These are phyloP conservation scores for Apiospora arundinis DNA, from an alignment of 2,329 filamentous ascomycete species.

Conservation along the genomic window DNA sequence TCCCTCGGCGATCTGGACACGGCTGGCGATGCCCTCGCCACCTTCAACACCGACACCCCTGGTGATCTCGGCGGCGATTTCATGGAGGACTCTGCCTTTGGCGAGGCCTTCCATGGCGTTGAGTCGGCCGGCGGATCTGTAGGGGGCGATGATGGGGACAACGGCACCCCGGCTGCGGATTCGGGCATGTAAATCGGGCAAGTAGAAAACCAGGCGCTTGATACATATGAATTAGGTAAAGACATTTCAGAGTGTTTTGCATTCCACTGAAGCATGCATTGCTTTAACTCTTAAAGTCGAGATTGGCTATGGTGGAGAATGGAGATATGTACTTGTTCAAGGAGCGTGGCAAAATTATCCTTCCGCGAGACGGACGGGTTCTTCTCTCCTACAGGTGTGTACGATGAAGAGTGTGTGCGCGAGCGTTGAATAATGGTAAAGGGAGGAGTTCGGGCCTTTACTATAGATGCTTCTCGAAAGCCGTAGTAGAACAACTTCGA, in stretches of 20 bases:
- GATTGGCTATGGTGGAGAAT: not conserved
- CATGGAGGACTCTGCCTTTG: slow-evolving; percentile 80
- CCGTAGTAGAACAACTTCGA: slow-evolving; percentile 5
- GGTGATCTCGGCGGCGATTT: slow-evolving; percentile 61
- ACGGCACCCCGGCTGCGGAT: slow-evolving; percentile 36
- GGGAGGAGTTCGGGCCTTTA: not conserved
- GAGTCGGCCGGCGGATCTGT: slow-evolving; percentile 36
- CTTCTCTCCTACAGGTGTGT: not conserved
- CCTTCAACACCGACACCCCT: slow-evolving; percentile 62
- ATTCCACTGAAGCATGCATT: not conserved
- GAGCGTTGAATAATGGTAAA: slow-evolving; percentile 8
- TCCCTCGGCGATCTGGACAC: slow-evolving; percentile 71
- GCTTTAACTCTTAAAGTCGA: not conserved
- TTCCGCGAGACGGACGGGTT: not conserved
- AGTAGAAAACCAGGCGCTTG: not conserved
- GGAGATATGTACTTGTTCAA: not conserved
- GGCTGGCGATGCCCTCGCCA: slow-evolving; percentile 73
- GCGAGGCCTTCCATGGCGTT: slow-evolving; percentile 78
- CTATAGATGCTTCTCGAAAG: not conserved
- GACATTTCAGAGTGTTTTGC: not conserved
- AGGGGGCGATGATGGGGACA: slow-evolving; percentile 30
- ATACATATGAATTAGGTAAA: not conserved
- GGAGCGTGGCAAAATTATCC: not conserved
- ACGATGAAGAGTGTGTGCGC: slow-evolving; percentile 4
- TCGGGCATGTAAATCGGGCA: slow-evolving; percentile 30